phyloP scores from a whole-genome alignment of 768 basidiomycete genomes.

The Panus rudis region DNA sequence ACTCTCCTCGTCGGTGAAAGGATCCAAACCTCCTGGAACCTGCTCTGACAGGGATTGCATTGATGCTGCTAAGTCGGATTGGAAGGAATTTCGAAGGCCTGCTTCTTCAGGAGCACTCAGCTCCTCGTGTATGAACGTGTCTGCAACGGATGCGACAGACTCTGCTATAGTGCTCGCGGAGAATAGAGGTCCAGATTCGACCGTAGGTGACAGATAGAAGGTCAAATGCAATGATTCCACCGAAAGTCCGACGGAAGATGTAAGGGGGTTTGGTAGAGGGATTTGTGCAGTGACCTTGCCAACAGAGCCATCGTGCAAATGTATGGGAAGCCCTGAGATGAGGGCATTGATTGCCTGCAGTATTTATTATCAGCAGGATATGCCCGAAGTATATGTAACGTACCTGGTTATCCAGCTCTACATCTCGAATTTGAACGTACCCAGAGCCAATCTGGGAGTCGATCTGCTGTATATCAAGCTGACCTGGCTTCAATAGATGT shows the following conservation, averaged over 20 bases:
- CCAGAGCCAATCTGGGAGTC: constrained; percentile 93
- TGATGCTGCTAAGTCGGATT: constrained; percentile 32
- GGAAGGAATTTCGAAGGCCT: constrained; percentile 62
- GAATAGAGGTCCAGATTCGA: constrained; percentile 9
- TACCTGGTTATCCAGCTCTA: constrained; percentile 73
- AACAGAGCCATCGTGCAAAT: constrained; percentile 64
- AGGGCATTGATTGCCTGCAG: constrained; percentile 75
- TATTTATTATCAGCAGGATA: constrained; percentile 5
- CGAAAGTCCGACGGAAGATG: constrained; percentile 64
- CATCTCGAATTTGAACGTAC: constrained; percentile 76
- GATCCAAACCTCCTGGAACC: constrained; percentile 63
- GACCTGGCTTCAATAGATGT: constrained; percentile 81
- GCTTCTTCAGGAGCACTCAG: constrained; percentile 66
- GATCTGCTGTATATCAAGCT: constrained; percentile 79
- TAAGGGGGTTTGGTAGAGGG: constrained; percentile 81
- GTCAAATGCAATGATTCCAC: constrained; percentile 61
- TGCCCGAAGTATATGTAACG: constrained; percentile 19
- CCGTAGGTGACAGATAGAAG: constrained; percentile 38
- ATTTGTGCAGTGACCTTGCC: constrained; percentile 71
- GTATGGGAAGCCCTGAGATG: constrained; percentile 57
- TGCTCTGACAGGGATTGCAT: constrained; percentile 24
- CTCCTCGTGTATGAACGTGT: constrained; percentile 83
- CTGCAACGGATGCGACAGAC: constrained; percentile 79
- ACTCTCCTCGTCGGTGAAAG: constrained; percentile 42
- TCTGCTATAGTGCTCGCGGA: constrained; percentile 48